Evolutionary conservation across 345 rosid species (phyloP).

Genomic region (Moricandia moricandioides): DNA sequence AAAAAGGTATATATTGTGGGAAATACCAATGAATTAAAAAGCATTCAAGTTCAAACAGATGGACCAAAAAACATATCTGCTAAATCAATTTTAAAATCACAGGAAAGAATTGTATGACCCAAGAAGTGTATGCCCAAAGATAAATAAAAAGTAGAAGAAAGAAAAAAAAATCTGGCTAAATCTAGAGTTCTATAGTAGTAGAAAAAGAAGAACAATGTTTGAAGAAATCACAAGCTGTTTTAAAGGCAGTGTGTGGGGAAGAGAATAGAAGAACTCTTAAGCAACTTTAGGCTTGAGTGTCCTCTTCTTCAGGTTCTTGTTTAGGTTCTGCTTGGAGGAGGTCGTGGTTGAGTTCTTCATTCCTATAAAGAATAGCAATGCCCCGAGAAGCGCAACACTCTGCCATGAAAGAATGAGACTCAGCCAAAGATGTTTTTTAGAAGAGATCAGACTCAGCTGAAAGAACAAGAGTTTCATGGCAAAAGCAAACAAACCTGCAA

Average conservation of each 20-base stretch:
- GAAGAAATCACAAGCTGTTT: slow-evolving; percentile 14
- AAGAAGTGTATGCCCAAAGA: too few relatives aligned
- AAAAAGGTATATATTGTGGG: background rate
- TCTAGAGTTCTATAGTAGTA: slow-evolving; percentile 11
- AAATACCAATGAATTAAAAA: background rate
- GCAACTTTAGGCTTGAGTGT: slow-evolving; percentile 48
- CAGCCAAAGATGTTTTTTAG: background rate
- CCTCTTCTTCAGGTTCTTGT: slow-evolving; percentile 55
- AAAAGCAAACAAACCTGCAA: slow-evolving; percentile 49
- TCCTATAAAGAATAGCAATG: slow-evolving; percentile 75
- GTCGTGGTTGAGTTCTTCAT: slow-evolving; percentile 63
- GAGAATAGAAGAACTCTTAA: slow-evolving; percentile 26
- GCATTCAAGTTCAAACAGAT: background rate
- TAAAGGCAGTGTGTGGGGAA: slow-evolving; percentile 11
- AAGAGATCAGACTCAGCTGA: background rate
- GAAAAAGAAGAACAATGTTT: background rate
- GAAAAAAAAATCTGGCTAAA: background rate
- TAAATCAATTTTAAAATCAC: background rate
- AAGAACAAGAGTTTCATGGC: background rate
- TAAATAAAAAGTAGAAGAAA: too few relatives aligned
- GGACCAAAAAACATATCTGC: background rate
- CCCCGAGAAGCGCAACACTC: slow-evolving; percentile 76
- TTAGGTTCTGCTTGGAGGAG: slow-evolving; percentile 28
- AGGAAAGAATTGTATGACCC: too few relatives aligned
- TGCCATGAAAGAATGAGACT: slow-evolving; percentile 28